phyloP scores from a whole-genome alignment of 306 rosid genomes.

The Amphicarpaea edgeworthii region DNA sequence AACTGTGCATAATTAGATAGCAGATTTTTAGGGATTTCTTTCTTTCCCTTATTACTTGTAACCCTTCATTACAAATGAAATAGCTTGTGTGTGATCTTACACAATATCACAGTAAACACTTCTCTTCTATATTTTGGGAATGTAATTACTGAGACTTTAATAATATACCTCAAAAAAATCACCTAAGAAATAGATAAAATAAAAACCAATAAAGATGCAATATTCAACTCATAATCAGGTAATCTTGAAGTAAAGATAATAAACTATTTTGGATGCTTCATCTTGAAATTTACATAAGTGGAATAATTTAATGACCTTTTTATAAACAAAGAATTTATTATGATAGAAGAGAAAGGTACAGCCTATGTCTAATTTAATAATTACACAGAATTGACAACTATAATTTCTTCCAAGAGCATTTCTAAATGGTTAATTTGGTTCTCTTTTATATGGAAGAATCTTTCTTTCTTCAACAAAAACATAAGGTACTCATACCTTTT shows the following conservation, averaged over 20 bases:
- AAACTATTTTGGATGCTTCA: slow-evolving; percentile 5
- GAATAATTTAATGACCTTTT: background rate
- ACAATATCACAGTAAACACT: too few species aligned
- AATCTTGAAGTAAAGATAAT: background rate
- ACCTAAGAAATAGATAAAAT: too few species aligned
- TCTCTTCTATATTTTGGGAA: too few species aligned
- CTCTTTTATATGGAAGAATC: background rate
- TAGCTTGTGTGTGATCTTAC: too few species aligned
- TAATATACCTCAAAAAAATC: too few species aligned
- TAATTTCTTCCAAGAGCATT: slow-evolving; percentile 16
- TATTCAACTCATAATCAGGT: background rate
- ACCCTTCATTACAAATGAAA: too few species aligned
- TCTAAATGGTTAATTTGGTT: slow-evolving; percentile 25
- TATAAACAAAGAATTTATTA: background rate
- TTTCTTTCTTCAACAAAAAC: background rate
- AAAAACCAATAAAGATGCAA: too few species aligned
- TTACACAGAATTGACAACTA: background rate
- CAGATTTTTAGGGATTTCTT: too few species aligned
- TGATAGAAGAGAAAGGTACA: background rate
- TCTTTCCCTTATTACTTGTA: too few species aligned
- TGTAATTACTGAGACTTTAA: too few species aligned
- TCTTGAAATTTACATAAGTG: slow-evolving; percentile 5
- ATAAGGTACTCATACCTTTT: slow-evolving; percentile 57
- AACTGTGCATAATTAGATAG: too few species aligned
- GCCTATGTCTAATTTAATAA: background rate